These are phyloP conservation scores for Hemisphaericaspora subhashii DNA, from an alignment of 1,139 yeast species.

Conservation along the genomic window DNA sequence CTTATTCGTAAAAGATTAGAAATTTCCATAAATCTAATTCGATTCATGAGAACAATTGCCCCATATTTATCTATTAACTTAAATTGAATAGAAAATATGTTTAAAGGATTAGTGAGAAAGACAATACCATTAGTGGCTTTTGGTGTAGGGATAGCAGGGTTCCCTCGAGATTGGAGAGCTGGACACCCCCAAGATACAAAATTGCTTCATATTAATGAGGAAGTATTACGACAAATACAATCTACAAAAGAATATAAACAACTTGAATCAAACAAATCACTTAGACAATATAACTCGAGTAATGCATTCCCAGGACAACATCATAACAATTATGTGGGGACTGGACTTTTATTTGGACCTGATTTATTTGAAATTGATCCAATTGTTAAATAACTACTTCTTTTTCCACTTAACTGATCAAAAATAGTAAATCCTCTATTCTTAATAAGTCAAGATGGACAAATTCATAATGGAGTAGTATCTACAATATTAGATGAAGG, in stretches of 20 bases:
- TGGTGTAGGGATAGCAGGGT: conserved; percentile 46
- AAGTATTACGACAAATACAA: conserved; percentile 32
- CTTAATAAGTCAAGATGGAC: conserved; percentile 69
- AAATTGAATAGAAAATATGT: conserved; percentile 16
- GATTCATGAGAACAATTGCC: background rate
- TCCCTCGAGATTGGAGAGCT: conserved; percentile 43
- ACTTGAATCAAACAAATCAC: conserved; percentile 27
- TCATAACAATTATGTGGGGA: conserved; percentile 60
- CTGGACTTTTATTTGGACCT: conserved; percentile 65
- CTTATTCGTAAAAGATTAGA: background rate
- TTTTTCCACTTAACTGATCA: no score
- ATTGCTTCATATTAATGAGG: conserved; percentile 30
- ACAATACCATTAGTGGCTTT: conserved; percentile 43
- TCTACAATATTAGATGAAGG: conserved; percentile 87
- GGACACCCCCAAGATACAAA: conserved; percentile 18
- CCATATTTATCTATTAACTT: background rate
- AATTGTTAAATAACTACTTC: no score
- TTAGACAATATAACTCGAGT: conserved; percentile 31
- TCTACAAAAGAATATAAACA: conserved; percentile 30
- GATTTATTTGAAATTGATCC: conserved; percentile 69
- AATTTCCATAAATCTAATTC: no score
- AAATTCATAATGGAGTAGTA: conserved; percentile 83
- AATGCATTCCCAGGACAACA: conserved; percentile 61
- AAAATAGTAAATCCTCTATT: no score
- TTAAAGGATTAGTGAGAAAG: conserved; percentile 24